Evolutionary conservation across 2,329 filamentous ascomycete genomes (phyloP).

Genomic region (Pseudogymnoascus sp.): DNA sequence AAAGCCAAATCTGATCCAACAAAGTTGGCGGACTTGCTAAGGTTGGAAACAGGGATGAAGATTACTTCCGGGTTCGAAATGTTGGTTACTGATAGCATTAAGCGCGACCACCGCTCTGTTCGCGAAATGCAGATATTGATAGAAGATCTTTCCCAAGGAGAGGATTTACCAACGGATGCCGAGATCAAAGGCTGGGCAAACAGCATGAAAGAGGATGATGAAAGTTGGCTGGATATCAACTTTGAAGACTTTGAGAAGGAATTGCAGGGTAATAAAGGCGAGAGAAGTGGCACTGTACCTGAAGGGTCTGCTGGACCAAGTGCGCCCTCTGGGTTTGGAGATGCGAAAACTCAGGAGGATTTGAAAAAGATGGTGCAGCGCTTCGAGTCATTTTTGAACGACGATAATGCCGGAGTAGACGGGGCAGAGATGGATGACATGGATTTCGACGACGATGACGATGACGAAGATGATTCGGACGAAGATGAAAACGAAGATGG

Average conservation of each 20-base stretch:
- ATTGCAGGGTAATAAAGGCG: slow-evolving; percentile 46
- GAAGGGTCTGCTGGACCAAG: slow-evolving; percentile 24
- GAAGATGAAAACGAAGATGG: slow-evolving; percentile 56
- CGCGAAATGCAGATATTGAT: slow-evolving; percentile 71
- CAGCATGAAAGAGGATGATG: slow-evolving; percentile 63
- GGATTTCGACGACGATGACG: slow-evolving; percentile 48
- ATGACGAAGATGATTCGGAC: slow-evolving; percentile 42
- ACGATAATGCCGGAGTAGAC: slow-evolving; percentile 72
- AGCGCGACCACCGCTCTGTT: slow-evolving; percentile 60
- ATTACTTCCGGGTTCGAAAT: slow-evolving; percentile 87
- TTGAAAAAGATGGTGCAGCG: slow-evolving; percentile 84
- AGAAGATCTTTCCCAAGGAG: slow-evolving; percentile 55
- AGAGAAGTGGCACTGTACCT: slow-evolving; percentile 29
- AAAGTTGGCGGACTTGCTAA: slow-evolving; percentile 23
- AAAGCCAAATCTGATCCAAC: slow-evolving; percentile 24
- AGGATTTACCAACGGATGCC: slow-evolving; percentile 65
- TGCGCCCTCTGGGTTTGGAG: slow-evolving; percentile 48
- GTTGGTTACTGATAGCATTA: slow-evolving; percentile 60
- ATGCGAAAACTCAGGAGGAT: slow-evolving; percentile 62
- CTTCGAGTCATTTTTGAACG: slow-evolving; percentile 88
- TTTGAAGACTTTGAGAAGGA: slow-evolving; percentile 84
- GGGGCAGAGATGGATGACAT: slow-evolving; percentile 69
- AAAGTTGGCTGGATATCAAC: slow-evolving; percentile 87
- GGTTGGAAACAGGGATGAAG: slow-evolving; percentile 74
- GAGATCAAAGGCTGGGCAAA: slow-evolving; percentile 68